Percentiles rank a stretch among this genome's conserved stretches.
Conservation (phyloP, 768 basidiomycete genomes). For the Boletus coccyginus region DNA sequence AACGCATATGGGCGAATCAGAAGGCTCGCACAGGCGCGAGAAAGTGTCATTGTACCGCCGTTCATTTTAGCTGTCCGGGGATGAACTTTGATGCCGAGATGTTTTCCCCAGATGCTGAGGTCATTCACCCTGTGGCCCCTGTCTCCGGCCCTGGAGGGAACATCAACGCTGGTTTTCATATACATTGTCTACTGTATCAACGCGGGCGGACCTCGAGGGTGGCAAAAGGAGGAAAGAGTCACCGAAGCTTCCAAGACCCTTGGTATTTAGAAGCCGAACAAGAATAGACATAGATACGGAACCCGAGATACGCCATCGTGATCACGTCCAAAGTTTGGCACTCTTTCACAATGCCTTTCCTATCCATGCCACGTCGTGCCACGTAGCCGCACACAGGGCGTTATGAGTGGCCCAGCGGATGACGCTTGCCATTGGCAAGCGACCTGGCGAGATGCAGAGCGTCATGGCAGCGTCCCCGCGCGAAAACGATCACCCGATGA, state of each 20-base stretch:
- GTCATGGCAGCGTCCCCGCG: neutral
- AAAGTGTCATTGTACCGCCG: neutral
- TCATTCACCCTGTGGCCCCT: neutral
- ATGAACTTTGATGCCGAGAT: neutral
- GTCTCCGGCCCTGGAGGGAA: neutral
- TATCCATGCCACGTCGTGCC: neutral
- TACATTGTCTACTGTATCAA: neutral
- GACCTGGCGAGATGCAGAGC: neutral
- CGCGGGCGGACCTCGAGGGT: conserved; percentile 14
- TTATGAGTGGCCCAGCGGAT: neutral
- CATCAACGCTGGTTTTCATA: conserved; percentile 14
- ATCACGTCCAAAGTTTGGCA: neutral
- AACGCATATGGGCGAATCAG: neutral
- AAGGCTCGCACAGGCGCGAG: neutral
- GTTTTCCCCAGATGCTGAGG: neutral
- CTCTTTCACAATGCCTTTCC: neutral
- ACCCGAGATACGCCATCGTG: conserved; percentile 3
- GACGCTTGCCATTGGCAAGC: neutral
- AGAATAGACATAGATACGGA: neutral
- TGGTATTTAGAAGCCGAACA: neutral
- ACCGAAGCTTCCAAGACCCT: neutral
- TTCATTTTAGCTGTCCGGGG: neutral
- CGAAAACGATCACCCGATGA: neutral
- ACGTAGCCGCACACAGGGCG: too few species aligned
- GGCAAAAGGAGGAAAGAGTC: neutral